phyloP scores from a whole-genome alignment of 305 asterid species.

The Fraxinus latifolia region DNA sequence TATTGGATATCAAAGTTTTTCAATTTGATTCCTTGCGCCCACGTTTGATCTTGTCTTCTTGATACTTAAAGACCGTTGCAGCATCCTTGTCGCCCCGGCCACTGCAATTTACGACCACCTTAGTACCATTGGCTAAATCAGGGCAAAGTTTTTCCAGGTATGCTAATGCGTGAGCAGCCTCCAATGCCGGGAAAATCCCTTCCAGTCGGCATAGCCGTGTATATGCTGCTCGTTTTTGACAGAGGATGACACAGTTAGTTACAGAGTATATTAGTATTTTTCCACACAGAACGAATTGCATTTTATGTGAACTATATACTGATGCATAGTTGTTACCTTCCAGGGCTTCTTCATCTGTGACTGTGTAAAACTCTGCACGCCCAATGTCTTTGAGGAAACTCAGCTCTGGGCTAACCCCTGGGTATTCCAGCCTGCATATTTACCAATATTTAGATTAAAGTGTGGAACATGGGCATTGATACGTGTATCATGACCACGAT shows the following conservation, averaged over 20 bases:
- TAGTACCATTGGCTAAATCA: not conserved
- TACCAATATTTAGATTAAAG: not conserved
- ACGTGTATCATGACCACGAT: not conserved
- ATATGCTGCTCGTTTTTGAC: not conserved
- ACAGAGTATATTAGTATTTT: not conserved
- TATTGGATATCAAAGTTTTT: not conserved
- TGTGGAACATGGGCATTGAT: not conserved
- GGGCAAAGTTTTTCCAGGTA: slow-evolving; percentile 2
- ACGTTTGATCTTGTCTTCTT: not conserved
- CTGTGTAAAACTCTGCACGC: slow-evolving; percentile 54
- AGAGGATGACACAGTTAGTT: not conserved
- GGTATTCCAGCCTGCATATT: slow-evolving; percentile 61
- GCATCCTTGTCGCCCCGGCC: slow-evolving; percentile 3
- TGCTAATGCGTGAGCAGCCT: slow-evolving; percentile 9
- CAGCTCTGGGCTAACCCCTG: slow-evolving; percentile 75
- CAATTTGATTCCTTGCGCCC: not conserved
- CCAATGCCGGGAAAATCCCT: slow-evolving; percentile 5
- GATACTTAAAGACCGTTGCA: not conserved
- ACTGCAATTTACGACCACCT: slow-evolving; percentile 4
- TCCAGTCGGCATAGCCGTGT: not conserved
- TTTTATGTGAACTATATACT: not conserved
- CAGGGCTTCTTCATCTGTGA: slow-evolving; percentile 68
- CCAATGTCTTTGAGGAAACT: slow-evolving; percentile 70
- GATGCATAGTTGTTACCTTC: slow-evolving; percentile 37
- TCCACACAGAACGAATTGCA: not conserved